These are phyloP conservation scores for Stephania japonica DNA, from an alignment of 164 flowering plant genomes.

Conservation along the genomic window DNA sequence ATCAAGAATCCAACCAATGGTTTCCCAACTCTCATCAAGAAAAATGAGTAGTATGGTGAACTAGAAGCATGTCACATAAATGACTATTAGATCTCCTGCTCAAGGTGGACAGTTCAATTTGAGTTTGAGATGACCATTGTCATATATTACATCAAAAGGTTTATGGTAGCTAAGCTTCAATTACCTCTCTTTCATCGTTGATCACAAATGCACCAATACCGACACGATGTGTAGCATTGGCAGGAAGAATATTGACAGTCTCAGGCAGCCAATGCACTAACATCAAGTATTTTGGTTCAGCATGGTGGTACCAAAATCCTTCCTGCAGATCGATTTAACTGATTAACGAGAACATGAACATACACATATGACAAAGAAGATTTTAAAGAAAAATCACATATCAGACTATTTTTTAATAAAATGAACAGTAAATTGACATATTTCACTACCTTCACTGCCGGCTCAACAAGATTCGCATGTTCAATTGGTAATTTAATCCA, in stretches of 20 bases:
- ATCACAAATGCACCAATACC: constrained; percentile 44
- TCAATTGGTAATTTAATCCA: constrained; percentile 45
- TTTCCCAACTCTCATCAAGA: not conserved
- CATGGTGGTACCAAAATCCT: constrained; percentile 49
- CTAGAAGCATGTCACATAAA: not conserved
- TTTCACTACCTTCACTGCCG: constrained; percentile 30
- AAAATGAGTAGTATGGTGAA: not conserved
- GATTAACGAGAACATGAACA: not conserved
- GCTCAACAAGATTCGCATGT: constrained; percentile 37
- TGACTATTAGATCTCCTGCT: not conserved
- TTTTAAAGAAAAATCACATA: not conserved
- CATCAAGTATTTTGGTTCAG: constrained; percentile 43
- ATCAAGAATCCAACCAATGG: not conserved
- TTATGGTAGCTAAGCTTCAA: not conserved
- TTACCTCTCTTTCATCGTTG: constrained; percentile 47
- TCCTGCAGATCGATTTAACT: constrained; percentile 24
- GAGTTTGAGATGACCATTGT: not conserved
- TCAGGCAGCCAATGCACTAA: constrained; percentile 48
- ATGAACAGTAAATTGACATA: not conserved
- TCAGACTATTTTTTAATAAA: not conserved
- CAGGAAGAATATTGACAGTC: constrained; percentile 30
- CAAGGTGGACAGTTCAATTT: not conserved
- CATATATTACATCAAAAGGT: not conserved
- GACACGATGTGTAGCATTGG: constrained; percentile 46
- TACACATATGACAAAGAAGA: not conserved